Evolutionary conservation across 2,329 filamentous ascomycete genomes (phyloP), one percentile per base, ranked within the genome.

Genomic region (Botrytis byssoidea): DNA sequence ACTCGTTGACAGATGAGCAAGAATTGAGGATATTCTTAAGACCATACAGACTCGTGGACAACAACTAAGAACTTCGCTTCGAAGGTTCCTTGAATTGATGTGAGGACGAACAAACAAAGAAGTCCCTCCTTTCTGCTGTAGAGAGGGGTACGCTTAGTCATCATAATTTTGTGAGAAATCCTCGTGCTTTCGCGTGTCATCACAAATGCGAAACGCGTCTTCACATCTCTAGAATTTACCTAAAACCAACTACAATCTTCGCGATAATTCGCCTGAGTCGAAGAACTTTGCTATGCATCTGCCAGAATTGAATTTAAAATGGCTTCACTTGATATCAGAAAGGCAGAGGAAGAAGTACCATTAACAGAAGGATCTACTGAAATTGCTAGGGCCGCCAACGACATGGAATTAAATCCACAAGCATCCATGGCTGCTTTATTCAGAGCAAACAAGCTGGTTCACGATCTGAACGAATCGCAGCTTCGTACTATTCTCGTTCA

Each of bases 401-500:
- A 35, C 12, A 61, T 70, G 67, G 67, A 44, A 29, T 44, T 20
- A 59, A 46, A 61, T 70, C 22, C 51, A 70, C 42, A 71, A 40
- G 14, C 48, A 67, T 70, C 67, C 16, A 61, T 70, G 67, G 46
- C 22, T 10, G 48, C 35, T 7, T 57, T 72, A 29, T 72, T 72
- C 48, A 72, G 57, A 35, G 70, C 70, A 37, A 72, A 72, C 46
- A 72, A 67, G 55, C 22, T 72, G 29, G 48, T 72, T 66, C 48
- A 72, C 14, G 70, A 72, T 35, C 46, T 72, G 6, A 72, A 67
- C 20, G 61, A 72, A 67, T 72, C 70, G 6, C 70, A 72, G 42
- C 60, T 72, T 59, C 70, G 70, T 40, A 67, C 64, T 22, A 44
- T 72, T 37, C 70, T 72, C 22, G 70, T 72, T n/a, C 70, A 72